These are phyloP conservation scores for Leishmania lainsoni DNA, from an alignment of 208 protist genomes.

Conservation along the genomic window DNA sequence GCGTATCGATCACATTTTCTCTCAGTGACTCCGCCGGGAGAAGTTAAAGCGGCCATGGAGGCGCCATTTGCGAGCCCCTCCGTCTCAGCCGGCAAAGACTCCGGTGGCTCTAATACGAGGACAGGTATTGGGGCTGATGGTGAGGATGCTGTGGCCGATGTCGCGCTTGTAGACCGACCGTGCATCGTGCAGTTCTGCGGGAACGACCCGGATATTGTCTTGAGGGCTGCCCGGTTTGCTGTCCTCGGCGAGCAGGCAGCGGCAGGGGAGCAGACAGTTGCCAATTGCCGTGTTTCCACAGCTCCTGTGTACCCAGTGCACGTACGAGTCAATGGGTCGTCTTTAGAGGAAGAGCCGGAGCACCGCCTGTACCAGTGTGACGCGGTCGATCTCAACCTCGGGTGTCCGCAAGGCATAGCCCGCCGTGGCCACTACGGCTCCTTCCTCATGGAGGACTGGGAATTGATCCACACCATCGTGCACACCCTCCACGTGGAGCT, in stretches of 20 bases:
- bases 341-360: neutral
- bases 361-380: conserved; percentile 49
- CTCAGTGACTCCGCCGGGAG: conserved; percentile 37
- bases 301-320: conserved; percentile 16
- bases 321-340: neutral
- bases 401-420: conserved; percentile 94
- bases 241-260: conserved; percentile 48
- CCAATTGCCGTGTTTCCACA: neutral
- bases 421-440: conserved; percentile 90
- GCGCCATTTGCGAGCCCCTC: neutral
- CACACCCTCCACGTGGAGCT: conserved; percentile 84
- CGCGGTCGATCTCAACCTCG: conserved; percentile 29
- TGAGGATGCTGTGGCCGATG: neutral
- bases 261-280: neutral
- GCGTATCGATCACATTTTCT: conserved; percentile 68
- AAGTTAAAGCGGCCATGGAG: conserved; percentile 28
- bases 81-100: neutral
- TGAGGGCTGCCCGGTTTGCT: conserved; percentile 62
- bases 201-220: conserved; percentile 63
- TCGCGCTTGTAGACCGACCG: conserved; percentile 60
- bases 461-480: conserved; percentile 80
- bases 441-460: conserved; percentile 93
- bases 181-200: conserved; percentile 91
- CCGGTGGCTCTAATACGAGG: neutral
- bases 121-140: neutral